phyloP scores from a whole-genome alignment of 2,329 filamentous ascomycete species.

The Gnomoniopsis sp. region DNA sequence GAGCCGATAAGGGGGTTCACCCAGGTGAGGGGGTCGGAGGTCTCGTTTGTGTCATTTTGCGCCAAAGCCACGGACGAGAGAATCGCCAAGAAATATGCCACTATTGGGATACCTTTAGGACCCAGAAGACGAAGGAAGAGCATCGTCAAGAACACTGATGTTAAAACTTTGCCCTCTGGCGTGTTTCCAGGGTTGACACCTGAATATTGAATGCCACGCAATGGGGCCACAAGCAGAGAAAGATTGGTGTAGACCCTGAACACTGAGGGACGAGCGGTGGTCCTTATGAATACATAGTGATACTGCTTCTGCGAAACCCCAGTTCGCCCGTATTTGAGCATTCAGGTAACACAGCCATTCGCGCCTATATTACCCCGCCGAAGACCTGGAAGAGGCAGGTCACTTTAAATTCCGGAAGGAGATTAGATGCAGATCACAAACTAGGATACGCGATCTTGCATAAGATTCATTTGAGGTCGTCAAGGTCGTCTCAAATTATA shows the following conservation, averaged over 20 bases:
- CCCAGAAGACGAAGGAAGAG: not conserved
- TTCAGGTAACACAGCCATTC: not conserved
- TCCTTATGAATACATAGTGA: too few species aligned
- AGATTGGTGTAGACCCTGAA: too few species aligned
- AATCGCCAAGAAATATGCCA: not conserved
- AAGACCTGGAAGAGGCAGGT: slow-evolving; percentile 8
- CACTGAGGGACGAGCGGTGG: too few species aligned
- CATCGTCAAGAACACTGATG: not conserved
- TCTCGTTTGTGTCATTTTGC: slow-evolving; percentile 1
- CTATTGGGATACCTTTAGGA: not conserved
- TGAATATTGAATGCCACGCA: too few species aligned
- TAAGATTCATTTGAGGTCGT: too few species aligned
- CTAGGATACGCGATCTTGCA: not conserved
- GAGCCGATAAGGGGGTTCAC: slow-evolving; percentile 52
- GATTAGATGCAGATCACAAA: slow-evolving; percentile 7
- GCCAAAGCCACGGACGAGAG: not conserved
- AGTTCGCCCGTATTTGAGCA: too few species aligned
- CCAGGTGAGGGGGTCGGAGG: slow-evolving; percentile 23
- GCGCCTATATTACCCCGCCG: slow-evolving; percentile 8
- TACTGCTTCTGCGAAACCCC: too few species aligned
- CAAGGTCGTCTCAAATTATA: too few species aligned
- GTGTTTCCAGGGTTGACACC: too few species aligned
- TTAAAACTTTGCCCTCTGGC: too few species aligned
- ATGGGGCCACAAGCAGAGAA: too few species aligned
- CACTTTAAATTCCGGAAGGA: not conserved